Evolutionary conservation across 1,284 basidiomycete genomes (phyloP), one percentile per base, ranked within the genome.

Genomic region (Phellopilus nigrolimitatus): DNA sequence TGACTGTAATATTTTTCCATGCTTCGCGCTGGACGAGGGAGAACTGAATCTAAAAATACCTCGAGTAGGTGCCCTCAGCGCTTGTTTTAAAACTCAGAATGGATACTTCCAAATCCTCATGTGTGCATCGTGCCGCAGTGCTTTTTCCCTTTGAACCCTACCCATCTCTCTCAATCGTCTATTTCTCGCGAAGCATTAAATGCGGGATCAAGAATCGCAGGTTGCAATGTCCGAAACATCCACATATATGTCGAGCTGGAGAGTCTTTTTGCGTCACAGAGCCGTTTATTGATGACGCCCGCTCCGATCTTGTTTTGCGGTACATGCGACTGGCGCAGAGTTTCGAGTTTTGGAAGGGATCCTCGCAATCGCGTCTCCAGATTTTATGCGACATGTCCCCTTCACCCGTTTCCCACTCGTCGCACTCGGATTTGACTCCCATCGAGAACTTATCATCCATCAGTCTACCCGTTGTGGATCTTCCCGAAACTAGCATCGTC

Each of bases 401-500:
- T 8, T 38, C 62, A 7, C 56, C 58, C 13, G 57, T 57, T 40
- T 4, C 10, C 15, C 27, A 13, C 7, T 8, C 27, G 19, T 12
- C 4, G 15, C 25, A 31, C 7, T 21, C 15, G 27, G 5, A 41
- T n/a, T 10, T 24, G 30, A 28, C 6, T 15, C 37, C 37, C 6
- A 39, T 9, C n/a, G 38, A n/a, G n/a, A n/a, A n/a, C n/a, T n/a
- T n/a, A n/a, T n/a, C 38, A 12, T 15, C 15, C 15, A 13, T 19
- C 17, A 31, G 8, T 22, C 10, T 44, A n/a, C 79, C 80, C 6
- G 58, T 74, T 45, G 71, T 86, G 36, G 74, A 79, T 4, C 68
- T 84, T 10, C 70, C 78, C 3, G 85, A 88, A 61, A 49, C 67
- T 24, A 64, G 64, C 7, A 56, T 62, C 4, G 67, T 68, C 4